Evolutionary conservation across 129 eudicot genomes (phyloP), one percentile per base, ranked within the genome.

Genomic region (Saposhnikovia divaricata): DNA sequence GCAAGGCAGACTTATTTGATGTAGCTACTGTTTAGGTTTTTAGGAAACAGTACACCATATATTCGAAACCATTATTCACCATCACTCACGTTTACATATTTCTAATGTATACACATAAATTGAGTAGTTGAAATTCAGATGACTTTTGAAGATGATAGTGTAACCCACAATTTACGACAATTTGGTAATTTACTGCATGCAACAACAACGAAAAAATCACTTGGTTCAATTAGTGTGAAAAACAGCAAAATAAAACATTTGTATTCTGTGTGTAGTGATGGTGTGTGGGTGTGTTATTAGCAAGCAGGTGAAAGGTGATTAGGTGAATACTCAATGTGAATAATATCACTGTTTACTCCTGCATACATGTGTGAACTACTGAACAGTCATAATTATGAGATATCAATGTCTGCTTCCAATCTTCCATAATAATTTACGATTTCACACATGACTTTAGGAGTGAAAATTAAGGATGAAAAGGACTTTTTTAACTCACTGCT

Each of bases 401-500:
- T 14, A 44, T n/a, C 77, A 3, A 44, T n/a, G 44, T 72, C 46
- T 9, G 50, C 44, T 72, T 23, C 76, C 76, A 21, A 2, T 42
- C 44, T 72, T 23, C 50, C 76, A 9, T 8, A 21, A 38, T 23
- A 43, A 72, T 42, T 21, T 5, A 10, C 7, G 19, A 72, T 23
- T 23, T 12, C 76, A n/a, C 43, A 42, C 50, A 72, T 42, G 16
- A 72, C 50, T 72, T 1, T 46, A 14, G 16, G 0, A 10, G 69
- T 57, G 28, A 21, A 71, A 18, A 74, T 25, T 23, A 40, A 46
- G 40, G 25, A 37, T 16, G 4, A 1, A 45, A 72, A 79, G 48
- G 61, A 76, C 13, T 63, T 75, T 57, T 28, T 78, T 46, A 77
- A 78, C 92, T 89, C 81, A 96, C 99, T 86, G 87, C 92, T 92